Evolutionary conservation across 1,139 yeast genomes (phyloP).

Genomic region (Debaryomyces nepalensis): DNA sequence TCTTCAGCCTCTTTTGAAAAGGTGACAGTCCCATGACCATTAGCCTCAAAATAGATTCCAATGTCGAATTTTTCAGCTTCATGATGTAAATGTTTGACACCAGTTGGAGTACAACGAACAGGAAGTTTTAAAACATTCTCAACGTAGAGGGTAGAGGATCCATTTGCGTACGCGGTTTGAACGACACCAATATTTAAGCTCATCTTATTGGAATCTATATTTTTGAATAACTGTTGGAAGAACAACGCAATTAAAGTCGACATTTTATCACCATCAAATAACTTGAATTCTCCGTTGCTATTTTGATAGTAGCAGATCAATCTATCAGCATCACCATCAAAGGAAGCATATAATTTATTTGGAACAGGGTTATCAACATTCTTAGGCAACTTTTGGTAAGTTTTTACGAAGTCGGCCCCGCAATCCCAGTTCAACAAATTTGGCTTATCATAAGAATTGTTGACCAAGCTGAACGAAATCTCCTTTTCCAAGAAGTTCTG

Average conservation of each 20-base stretch:
- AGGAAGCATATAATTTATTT: slow-evolving; percentile 70
- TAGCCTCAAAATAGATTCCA: slow-evolving; percentile 96
- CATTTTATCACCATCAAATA: slow-evolving; percentile 93
- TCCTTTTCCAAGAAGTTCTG: slow-evolving; percentile 45
- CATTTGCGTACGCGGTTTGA: slow-evolving; percentile 98
- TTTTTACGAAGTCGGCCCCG: slow-evolving; percentile 96
- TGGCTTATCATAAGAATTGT: slow-evolving; percentile 62
- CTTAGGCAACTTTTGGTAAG: slow-evolving; percentile 78
- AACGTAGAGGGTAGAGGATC: slow-evolving; percentile 80
- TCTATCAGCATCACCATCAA: slow-evolving; percentile 98
- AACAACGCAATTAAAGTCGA: slow-evolving; percentile 82
- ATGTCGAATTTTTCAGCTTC: slow-evolving; percentile 83
- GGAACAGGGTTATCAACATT: slow-evolving; percentile 49
- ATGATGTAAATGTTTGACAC: slow-evolving; percentile 94
- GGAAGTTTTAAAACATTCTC: slow-evolving; percentile 68
- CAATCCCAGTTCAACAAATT: slow-evolving; percentile 71
- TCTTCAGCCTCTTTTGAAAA: slow-evolving; percentile 65
- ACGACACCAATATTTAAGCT: slow-evolving; percentile 75
- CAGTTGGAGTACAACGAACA: slow-evolving; percentile 90
- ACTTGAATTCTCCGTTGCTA: slow-evolving; percentile 52
- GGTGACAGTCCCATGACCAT: slow-evolving; percentile 98
- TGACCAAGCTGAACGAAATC: slow-evolving; percentile 56
- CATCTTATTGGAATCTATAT: slow-evolving; percentile 42
- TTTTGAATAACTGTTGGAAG: slow-evolving; percentile 54
- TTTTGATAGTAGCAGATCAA: slow-evolving; percentile 80